Evolutionary conservation across 805 yeast species (phyloP).

Genomic region (Yamadazyma olivae): DNA sequence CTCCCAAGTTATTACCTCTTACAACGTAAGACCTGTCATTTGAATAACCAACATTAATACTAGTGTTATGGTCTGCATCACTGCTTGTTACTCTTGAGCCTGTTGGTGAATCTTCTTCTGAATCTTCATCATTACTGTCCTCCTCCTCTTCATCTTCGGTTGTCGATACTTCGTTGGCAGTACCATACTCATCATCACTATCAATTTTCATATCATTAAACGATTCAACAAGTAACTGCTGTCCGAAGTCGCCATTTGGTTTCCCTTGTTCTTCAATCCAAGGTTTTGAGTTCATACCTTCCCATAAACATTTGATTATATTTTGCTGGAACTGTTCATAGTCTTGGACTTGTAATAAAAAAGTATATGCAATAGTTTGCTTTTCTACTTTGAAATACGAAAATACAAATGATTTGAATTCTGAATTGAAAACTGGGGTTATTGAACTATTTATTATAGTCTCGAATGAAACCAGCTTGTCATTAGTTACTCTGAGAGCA

Average conservation of each 20-base stretch:
- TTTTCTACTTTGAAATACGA: slow-evolving; percentile 36
- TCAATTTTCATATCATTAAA: slow-evolving; percentile 36
- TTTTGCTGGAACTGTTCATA: slow-evolving; percentile 40
- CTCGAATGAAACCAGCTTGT: slow-evolving; percentile 6
- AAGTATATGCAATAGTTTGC: not conserved
- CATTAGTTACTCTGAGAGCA: slow-evolving; percentile 44
- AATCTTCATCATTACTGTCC: slow-evolving; percentile 2
- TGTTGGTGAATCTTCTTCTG: slow-evolving; percentile 30
- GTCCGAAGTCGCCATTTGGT: slow-evolving; percentile 36
- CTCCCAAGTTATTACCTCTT: slow-evolving; percentile 77
- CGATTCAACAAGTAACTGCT: slow-evolving; percentile 56
- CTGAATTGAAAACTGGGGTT: slow-evolving; percentile 65
- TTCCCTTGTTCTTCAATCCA: no score
- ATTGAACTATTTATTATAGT: slow-evolving; percentile 38
- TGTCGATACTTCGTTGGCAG: slow-evolving; percentile 17
- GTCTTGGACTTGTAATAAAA: slow-evolving; percentile 7
- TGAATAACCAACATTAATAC: slow-evolving; percentile 65
- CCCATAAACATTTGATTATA: slow-evolving; percentile 59
- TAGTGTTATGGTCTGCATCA: slow-evolving; percentile 48
- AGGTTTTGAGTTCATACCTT: slow-evolving; percentile 44
- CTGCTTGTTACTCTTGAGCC: slow-evolving; percentile 10
- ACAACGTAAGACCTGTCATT: slow-evolving; percentile 76
- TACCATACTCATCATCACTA: slow-evolving; percentile 29
- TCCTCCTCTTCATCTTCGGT: slow-evolving; percentile 6
- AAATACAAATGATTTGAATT: slow-evolving; percentile 59